Evolutionary conservation across 257 asterid genomes (phyloP).

Genomic region (Solanum neorickii): DNA sequence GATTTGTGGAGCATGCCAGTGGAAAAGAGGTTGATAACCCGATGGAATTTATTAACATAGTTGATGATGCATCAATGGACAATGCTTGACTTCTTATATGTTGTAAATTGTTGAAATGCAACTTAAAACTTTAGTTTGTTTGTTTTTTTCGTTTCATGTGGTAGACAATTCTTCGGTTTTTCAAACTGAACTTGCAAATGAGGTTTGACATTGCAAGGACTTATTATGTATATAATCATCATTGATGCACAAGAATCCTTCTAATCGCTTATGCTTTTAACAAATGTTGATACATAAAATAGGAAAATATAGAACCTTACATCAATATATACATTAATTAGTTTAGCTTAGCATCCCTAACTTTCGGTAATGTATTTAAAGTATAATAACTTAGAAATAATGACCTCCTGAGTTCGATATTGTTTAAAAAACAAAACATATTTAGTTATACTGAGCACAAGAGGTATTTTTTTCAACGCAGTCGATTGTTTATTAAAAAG

Average conservation of each 20-base stretch:
- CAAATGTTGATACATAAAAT: not conserved
- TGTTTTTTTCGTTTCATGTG: not conserved
- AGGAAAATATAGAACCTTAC: not conserved
- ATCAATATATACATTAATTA: not conserved
- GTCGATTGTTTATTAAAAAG: no score
- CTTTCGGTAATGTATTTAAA: not conserved
- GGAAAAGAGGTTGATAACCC: conserved; percentile 1
- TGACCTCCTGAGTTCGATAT: no score
- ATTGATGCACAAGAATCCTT: not conserved
- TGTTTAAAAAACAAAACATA: no score
- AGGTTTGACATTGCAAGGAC: not conserved
- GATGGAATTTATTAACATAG: not conserved
- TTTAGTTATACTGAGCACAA: no score
- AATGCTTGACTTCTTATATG: not conserved
- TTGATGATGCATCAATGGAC: not conserved
- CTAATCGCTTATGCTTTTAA: no score
- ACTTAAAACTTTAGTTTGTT: not conserved
- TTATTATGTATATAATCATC: not conserved
- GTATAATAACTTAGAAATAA: no score
- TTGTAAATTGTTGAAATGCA: not conserved
- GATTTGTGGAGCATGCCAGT: conserved; percentile 17
- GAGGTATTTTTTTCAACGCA: no score
- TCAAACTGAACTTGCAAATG: not conserved
- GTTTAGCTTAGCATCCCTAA: not conserved
- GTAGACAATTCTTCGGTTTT: not conserved